Evolutionary conservation across 2,329 filamentous ascomycete species (phyloP), one percentile per base, ranked within the genome.

Genomic region (Aureobasidium sp.): DNA sequence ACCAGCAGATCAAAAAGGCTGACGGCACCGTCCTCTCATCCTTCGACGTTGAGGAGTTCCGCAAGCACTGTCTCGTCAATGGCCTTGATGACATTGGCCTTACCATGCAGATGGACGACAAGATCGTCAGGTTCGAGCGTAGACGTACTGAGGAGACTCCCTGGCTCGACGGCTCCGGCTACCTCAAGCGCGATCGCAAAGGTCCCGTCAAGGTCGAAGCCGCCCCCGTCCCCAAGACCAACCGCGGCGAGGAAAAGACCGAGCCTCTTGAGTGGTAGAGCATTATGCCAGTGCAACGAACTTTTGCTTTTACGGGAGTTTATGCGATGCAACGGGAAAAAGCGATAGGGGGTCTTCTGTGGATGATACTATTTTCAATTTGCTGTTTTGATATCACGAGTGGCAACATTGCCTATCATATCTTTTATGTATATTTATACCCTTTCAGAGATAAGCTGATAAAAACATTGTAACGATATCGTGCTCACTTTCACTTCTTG

Each of bases 61-160:
- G 91, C 73, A 96, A 95, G 78, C 91, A 97, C 78, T 97, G 93
- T 76, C 79, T 97, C 56, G 76, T 96, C 70, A 96, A 97, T 72
- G 93, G 93, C 0, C 85, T 97, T 10, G 93, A 97, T 73, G 94
- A 97, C 69, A 97, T 97, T 70, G 93, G 93, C 39, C 78, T 97
- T 66, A 97, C 93, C 6, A 90, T 97, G 82, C 90, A 95, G 78
- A 84, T 90, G 77, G 91, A 94, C 66, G 88, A 91, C 65, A 91
- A 96, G 82, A 97, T 97, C 72, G 79, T 83, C 63, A 82, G 82
- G 64, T 96, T 94, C 70, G 93, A 97, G 84, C 79, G 79, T 69
- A 87, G 87, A 75, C 85, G 91, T 73, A 88, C 88, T 10, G 76
- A 81, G 58, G 84, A 90, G 65, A 96, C 90, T 26, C 93, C 94